Evolutionary conservation across 2,329 filamentous ascomycete species (phyloP).

Genomic region (Monilinia fructicola): DNA sequence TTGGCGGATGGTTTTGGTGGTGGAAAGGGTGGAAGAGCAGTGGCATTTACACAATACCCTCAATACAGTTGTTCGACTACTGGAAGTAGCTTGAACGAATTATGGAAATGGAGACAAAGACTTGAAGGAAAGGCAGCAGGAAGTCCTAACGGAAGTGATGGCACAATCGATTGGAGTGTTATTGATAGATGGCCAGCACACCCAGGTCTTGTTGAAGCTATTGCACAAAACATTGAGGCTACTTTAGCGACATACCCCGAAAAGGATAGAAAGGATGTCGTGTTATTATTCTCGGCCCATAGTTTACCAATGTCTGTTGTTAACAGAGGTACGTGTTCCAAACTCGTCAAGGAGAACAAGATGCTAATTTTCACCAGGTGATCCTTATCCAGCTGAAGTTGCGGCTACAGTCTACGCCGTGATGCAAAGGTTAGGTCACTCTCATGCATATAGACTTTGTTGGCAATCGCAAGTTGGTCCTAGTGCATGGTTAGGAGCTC

Average conservation of each 20-base stretch:
- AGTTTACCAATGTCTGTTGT: conserved; percentile 96
- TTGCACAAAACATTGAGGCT: conserved; percentile 87
- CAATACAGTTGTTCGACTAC: conserved; percentile 99
- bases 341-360: conserved; percentile 7
- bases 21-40: conserved; percentile 86
- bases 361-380: conserved; percentile 53
- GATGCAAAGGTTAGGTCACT: conserved; percentile 86
- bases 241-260: conserved; percentile 81
- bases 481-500: conserved; percentile 90
- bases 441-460: conserved; percentile 87
- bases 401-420: conserved; percentile 94
- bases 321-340: conserved; percentile 67
- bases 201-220: conserved; percentile 82
- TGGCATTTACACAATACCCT: conserved; percentile 97
- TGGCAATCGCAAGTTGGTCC: conserved; percentile 99
- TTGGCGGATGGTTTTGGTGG: conserved; percentile 87
- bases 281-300: conserved; percentile 92
- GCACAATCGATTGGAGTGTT: conserved; percentile 89
- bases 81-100: conserved; percentile 90
- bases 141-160: conserved; percentile 49
- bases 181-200: conserved; percentile 98
- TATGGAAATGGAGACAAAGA: conserved; percentile 94
- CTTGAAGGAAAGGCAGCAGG: conserved; percentile 71
- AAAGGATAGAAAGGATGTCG: conserved; percentile 74
- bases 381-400: conserved; percentile 93